Conservation (phyloP, 1,284 basidiomycete species). For the Ustilago bromivora region DNA sequence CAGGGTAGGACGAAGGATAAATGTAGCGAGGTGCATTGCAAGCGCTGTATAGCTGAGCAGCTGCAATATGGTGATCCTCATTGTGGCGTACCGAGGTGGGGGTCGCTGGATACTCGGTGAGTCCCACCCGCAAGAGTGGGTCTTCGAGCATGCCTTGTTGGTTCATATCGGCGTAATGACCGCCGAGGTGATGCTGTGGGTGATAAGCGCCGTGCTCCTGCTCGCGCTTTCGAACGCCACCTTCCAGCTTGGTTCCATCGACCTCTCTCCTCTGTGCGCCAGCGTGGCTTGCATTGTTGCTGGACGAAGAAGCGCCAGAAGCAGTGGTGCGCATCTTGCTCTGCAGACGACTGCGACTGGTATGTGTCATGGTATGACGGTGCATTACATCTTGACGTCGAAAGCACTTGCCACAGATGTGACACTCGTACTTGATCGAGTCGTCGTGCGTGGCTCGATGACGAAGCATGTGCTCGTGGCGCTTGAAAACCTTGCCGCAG, state of each 20-base stretch:
- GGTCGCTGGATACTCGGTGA: slow-evolving; percentile 25
- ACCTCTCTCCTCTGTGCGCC: neutral
- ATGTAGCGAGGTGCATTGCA: slow-evolving; percentile 21
- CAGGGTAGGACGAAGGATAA: slow-evolving; percentile 12
- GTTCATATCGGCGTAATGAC: neutral
- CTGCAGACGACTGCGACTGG: slow-evolving; percentile 24
- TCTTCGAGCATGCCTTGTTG: slow-evolving; percentile 30
- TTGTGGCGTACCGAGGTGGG: slow-evolving; percentile 24
- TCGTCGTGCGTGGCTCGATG: slow-evolving; percentile 54
- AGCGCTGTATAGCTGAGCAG: slow-evolving; percentile 37
- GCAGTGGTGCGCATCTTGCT: slow-evolving; percentile 38
- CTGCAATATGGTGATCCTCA: slow-evolving; percentile 41
- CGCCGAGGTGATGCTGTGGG: neutral
- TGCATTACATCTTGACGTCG: slow-evolving; percentile 56
- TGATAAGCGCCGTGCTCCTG: neutral
- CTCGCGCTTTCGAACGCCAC: slow-evolving; percentile 12
- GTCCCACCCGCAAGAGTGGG: slow-evolving; percentile 32
- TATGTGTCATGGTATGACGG: slow-evolving; percentile 51
- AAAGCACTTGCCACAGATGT: slow-evolving; percentile 51
- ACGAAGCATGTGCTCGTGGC: slow-evolving; percentile 54
- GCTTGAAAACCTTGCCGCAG: slow-evolving; percentile 52
- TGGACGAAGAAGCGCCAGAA: slow-evolving; percentile 3
- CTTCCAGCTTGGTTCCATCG: slow-evolving; percentile 3
- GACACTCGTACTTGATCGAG: slow-evolving; percentile 45
- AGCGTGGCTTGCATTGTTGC: neutral